phyloP scores from a whole-genome alignment of 73 alveolate genomes.

The Loxodes magnus region DNA sequence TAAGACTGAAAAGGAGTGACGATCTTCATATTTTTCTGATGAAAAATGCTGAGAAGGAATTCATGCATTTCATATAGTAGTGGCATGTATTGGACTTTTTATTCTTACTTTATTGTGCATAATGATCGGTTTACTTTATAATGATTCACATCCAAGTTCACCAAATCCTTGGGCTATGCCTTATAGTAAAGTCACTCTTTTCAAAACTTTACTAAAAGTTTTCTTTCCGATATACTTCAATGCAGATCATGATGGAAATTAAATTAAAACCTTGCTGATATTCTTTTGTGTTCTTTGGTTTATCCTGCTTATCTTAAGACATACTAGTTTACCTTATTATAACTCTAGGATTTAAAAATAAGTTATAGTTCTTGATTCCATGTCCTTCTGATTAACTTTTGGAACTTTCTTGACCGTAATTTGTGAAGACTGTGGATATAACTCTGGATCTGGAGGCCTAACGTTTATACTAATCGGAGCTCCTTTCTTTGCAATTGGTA shows the following conservation, averaged over 20 bases:
- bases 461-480: slow-evolving; percentile 21
- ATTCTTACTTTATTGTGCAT: no score
- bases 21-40: no score
- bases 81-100: no score
- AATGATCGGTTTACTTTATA: no score
- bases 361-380: slow-evolving; percentile 8
- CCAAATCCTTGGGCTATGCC: no score
- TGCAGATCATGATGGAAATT: slow-evolving; percentile 1
- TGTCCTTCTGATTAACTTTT: slow-evolving; percentile 20
- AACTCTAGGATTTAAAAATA: slow-evolving; percentile 13
- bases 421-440: slow-evolving; percentile 12
- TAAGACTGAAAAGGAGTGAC: no score
- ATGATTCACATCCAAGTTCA: no score
- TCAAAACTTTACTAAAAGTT: background rate
- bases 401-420: slow-evolving; percentile 23
- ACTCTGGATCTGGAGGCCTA: slow-evolving; percentile 14
- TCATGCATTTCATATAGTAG: no score
- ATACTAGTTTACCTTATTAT: slow-evolving; percentile 24
- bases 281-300: background rate
- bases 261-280: background rate
- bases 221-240: background rate
- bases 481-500: slow-evolving; percentile 17
- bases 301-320: slow-evolving; percentile 17
- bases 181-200: no score
- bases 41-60: no score